Percentiles rank a stretch among this genome's conserved stretches.
phyloP scores from a whole-genome alignment of 129 eudicot species.

The Artemisia annua region DNA sequence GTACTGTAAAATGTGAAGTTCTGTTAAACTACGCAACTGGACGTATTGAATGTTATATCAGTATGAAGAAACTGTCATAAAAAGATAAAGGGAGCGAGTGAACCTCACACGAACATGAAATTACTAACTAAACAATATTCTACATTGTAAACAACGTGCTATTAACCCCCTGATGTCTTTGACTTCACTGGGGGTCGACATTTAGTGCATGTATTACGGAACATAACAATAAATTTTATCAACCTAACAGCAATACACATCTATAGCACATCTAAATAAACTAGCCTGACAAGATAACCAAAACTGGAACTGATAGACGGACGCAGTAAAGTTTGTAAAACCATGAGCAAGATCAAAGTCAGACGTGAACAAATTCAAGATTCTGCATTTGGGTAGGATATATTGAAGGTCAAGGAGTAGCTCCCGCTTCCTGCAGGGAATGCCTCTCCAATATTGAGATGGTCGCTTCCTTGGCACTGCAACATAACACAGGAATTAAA shows the following conservation, averaged over 20 bases:
- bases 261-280: slow-evolving; percentile 1
- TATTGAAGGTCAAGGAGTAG: slow-evolving; percentile 22
- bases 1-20: too few relatives aligned
- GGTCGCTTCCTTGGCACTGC: slow-evolving; percentile 83
- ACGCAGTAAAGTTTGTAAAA: neutral
- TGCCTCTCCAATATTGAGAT: slow-evolving; percentile 56
- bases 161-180: slow-evolving; percentile 12
- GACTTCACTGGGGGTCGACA: slow-evolving; percentile 8
- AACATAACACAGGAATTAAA: slow-evolving; percentile 17
- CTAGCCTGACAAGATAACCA: neutral
- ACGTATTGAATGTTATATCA: too few relatives aligned
- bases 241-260: slow-evolving; percentile 3
- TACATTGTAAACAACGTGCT: neutral
- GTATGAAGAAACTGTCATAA: too few relatives aligned
- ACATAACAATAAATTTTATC: neutral
- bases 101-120: neutral
- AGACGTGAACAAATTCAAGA: neutral
- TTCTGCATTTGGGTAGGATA: neutral
- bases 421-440: slow-evolving; percentile 44
- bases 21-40: too few relatives aligned
- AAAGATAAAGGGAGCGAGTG: neutral
- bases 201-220: neutral
- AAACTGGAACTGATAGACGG: neutral
- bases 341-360: slow-evolving; percentile 17
- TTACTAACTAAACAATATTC: slow-evolving; percentile 14